Evolutionary conservation across 2,329 filamentous ascomycete genomes (phyloP).

Genomic region (Dactylellina sp.): DNA sequence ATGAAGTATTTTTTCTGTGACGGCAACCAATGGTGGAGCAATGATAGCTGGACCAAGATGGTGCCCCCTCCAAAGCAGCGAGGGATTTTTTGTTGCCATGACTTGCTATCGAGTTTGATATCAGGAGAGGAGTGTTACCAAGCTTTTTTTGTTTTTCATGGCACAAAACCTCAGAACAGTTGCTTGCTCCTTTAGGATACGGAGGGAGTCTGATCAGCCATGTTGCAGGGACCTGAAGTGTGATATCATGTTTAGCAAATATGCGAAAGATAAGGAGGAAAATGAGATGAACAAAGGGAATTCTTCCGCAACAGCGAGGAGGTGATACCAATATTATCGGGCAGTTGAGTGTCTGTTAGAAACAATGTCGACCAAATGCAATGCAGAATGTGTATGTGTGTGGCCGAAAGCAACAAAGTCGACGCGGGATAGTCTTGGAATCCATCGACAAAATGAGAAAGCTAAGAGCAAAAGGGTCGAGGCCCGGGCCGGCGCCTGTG

Average conservation of each 20-base stretch:
- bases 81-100: conserved; percentile 50
- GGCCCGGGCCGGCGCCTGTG: too few relatives aligned
- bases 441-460: not conserved
- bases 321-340: not conserved
- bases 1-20: conserved; percentile 14
- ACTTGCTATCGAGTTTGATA: conserved; percentile 22
- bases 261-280: conserved; percentile 36
- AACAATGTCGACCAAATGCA: conserved; percentile 7
- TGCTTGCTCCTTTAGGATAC: conserved; percentile 18
- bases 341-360: too few relatives aligned
- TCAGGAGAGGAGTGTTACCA: conserved; percentile 31
- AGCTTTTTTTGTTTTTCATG: too few relatives aligned
- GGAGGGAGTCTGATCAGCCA: conserved; percentile 35
- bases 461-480: too few relatives aligned
- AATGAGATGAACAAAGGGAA: conserved; percentile 11
- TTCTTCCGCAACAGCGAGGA: conserved; percentile 6
- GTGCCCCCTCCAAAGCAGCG: conserved; percentile 34
- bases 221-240: conserved; percentile 32
- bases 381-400: conserved; percentile 29
- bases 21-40: conserved; percentile 28
- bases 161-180: too few relatives aligned
- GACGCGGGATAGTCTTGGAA: conserved; percentile 10
- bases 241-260: conserved; percentile 19
- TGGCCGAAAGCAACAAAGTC: conserved; percentile 39
- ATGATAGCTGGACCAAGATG: conserved; percentile 10